Conservation (phyloP, 2,329 filamentous ascomycete species). For the Neonectria faginata region DNA sequence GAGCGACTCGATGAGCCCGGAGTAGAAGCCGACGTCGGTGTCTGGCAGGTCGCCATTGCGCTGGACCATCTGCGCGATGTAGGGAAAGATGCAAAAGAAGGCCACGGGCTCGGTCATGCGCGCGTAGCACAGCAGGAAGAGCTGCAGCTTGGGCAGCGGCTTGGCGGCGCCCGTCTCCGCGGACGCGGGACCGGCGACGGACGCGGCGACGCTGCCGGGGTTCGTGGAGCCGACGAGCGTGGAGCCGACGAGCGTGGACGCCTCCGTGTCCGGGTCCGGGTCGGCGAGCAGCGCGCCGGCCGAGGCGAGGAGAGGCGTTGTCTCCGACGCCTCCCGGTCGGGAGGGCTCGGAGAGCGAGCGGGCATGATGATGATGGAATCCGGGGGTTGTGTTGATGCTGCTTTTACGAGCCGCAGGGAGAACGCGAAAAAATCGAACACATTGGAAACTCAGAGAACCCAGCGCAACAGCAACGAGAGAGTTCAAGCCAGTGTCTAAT, state of each 20-base stretch:
- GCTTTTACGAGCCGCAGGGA: not conserved
- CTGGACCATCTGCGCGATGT: constrained; percentile 81
- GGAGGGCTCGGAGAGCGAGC: constrained; percentile 19
- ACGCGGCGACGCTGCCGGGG: constrained; percentile 24
- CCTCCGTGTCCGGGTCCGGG: constrained; percentile 41
- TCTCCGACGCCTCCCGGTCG: constrained; percentile 33
- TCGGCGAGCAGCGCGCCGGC: constrained; percentile 25
- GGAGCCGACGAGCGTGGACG: constrained; percentile 43
- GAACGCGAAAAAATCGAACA: not conserved
- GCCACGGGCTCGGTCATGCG: constrained; percentile 80
- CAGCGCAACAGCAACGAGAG: not conserved
- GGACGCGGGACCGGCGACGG: constrained; percentile 8
- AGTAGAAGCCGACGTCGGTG: constrained; percentile 83
- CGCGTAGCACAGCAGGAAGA: constrained; percentile 78
- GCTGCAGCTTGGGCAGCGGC: constrained; percentile 65
- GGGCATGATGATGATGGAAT: constrained; percentile 29
- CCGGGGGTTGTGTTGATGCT: not conserved
- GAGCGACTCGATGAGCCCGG: constrained; percentile 78
- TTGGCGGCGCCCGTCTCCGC: constrained; percentile 21
- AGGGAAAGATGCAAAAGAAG: constrained; percentile 88
- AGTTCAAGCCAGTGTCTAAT: not conserved
- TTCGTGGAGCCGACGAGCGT: constrained; percentile 41
- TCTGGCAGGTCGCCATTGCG: constrained; percentile 70
- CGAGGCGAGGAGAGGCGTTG: constrained; percentile 37
- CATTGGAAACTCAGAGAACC: constrained; percentile 1